Conservation (phyloP, 805 yeast genomes). For the Ogataea pignaliae region DNA sequence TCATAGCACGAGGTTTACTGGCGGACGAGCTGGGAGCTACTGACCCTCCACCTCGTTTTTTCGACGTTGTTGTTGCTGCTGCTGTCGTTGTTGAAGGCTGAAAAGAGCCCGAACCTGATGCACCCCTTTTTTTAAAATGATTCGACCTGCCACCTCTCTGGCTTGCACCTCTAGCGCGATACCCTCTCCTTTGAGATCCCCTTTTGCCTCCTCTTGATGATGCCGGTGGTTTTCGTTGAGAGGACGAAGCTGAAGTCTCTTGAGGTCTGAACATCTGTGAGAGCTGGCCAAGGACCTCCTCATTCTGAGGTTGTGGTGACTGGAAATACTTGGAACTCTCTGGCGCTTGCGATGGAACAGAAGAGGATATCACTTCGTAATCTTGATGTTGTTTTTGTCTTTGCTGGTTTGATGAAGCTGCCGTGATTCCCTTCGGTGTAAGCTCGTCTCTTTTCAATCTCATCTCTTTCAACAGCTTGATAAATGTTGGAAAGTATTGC, state of each 20-base stretch:
- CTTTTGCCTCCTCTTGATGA: constrained; percentile 2
- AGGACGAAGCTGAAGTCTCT: neutral
- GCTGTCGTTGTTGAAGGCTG: no score
- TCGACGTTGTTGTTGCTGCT: no score
- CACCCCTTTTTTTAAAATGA: neutral
- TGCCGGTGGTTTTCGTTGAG: neutral
- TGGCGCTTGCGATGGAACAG: constrained; percentile 11
- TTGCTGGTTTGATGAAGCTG: neutral
- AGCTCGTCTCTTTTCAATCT: constrained; percentile 14
- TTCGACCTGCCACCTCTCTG: constrained; percentile 11
- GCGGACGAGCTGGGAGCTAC: no score
- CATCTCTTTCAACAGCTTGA: constrained; percentile 20
- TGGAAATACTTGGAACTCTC: constrained; percentile 10
- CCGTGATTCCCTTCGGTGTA: constrained; percentile 1
- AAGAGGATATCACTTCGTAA: constrained; percentile 16
- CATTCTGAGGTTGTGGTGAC: constrained; percentile 2
- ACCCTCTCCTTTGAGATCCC: neutral
- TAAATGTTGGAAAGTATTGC: constrained; percentile 23
- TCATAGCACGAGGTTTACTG: no score
- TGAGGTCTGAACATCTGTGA: constrained; percentile 11
- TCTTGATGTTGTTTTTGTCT: constrained; percentile 5
- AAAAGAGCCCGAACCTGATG: no score
- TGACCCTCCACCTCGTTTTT: no score
- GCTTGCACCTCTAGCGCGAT: constrained; percentile 5
- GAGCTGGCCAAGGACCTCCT: constrained; percentile 11